Evolutionary conservation across 495 filamentous ascomycete genomes (phyloP).

Genomic region (Saxophila tyrrhenica): DNA sequence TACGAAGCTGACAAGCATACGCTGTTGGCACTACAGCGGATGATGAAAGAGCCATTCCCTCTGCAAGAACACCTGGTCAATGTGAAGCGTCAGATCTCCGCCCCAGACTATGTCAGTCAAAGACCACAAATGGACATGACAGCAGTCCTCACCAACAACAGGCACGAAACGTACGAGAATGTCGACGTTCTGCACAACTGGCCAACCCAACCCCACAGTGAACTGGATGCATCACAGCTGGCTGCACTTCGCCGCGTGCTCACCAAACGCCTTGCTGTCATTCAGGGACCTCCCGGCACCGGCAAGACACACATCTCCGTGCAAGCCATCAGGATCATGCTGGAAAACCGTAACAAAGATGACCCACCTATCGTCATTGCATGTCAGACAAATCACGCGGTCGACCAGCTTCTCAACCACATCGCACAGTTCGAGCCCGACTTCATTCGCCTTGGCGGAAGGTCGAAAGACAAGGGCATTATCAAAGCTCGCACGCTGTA

Average conservation of each 20-base stretch:
- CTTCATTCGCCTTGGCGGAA: slow-evolving; percentile 69
- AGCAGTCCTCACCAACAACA: slow-evolving; percentile 22
- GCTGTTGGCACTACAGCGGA: slow-evolving; percentile 61
- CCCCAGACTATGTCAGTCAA: slow-evolving; percentile 40
- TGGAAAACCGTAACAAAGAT: slow-evolving; percentile 46
- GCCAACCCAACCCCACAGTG: slow-evolving; percentile 37
- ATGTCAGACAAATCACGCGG: slow-evolving; percentile 86
- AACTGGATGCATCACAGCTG: slow-evolving; percentile 60
- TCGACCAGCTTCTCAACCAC: slow-evolving; percentile 71
- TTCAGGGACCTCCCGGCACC: slow-evolving; percentile 88
- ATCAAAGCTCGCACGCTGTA: slow-evolving; percentile 57
- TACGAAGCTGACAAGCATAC: slow-evolving; percentile 65
- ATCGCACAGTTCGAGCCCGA: slow-evolving; percentile 52
- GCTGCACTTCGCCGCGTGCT: slow-evolving; percentile 57
- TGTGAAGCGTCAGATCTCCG: slow-evolving; percentile 34
- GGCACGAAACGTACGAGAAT: slow-evolving; percentile 24
- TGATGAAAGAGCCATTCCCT: slow-evolving; percentile 52
- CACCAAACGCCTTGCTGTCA: slow-evolving; percentile 60
- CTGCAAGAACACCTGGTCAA: slow-evolving; percentile 49
- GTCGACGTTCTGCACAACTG: slow-evolving; percentile 40
- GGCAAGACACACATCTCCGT: slow-evolving; percentile 78
- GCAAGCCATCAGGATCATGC: slow-evolving; percentile 53
- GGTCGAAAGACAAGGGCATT: slow-evolving; percentile 52
- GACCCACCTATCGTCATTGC: slow-evolving; percentile 68
- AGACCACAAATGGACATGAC: slow-evolving; percentile 40